Percentiles rank a stretch among this genome's conserved stretches.
Conservation (phyloP, 2,329 filamentous ascomycete species). For the Iodosphaeria phyllophila region DNA sequence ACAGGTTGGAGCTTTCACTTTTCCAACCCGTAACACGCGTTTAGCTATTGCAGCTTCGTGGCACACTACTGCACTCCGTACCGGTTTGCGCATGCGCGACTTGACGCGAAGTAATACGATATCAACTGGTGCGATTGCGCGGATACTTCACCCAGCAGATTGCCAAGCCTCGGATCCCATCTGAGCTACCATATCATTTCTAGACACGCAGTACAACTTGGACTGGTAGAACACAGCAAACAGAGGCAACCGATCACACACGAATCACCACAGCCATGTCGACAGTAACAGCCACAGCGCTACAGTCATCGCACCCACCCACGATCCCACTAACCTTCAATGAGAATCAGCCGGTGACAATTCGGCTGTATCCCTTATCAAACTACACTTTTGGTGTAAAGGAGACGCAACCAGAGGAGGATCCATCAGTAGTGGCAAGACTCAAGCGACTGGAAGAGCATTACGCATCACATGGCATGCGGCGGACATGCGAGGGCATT, state of each 20-base stretch:
- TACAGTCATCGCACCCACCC: slow-evolving; percentile 64
- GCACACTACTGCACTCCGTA: no score
- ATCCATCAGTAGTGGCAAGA: slow-evolving; percentile 83
- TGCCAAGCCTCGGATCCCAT: not conserved
- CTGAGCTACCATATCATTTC: no score
- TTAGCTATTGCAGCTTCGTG: no score
- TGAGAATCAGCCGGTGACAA: slow-evolving; percentile 71
- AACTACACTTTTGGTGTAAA: slow-evolving; percentile 99
- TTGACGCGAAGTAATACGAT: no score
- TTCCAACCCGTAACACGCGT: no score
- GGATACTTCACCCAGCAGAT: not conserved
- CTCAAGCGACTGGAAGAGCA: slow-evolving; percentile 92
- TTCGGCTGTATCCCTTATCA: slow-evolving; percentile 82
- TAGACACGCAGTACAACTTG: no score
- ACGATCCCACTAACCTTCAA: slow-evolving; percentile 71
- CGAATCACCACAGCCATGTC: slow-evolving; percentile 61
- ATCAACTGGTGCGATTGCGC: no score
- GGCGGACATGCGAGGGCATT: slow-evolving; percentile 89
- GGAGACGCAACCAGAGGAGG: slow-evolving; percentile 94
- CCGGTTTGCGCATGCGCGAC: no score
- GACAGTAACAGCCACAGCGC: slow-evolving; percentile 56
- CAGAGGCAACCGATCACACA: no score
- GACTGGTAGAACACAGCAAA: no score
- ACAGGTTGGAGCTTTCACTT: no score
- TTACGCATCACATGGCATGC: slow-evolving; percentile 84